Percentiles rank a stretch among this genome's conserved stretches.
Evolutionary conservation across 768 basidiomycete genomes (phyloP).

Genomic region (Leccinum rimulosum): DNA sequence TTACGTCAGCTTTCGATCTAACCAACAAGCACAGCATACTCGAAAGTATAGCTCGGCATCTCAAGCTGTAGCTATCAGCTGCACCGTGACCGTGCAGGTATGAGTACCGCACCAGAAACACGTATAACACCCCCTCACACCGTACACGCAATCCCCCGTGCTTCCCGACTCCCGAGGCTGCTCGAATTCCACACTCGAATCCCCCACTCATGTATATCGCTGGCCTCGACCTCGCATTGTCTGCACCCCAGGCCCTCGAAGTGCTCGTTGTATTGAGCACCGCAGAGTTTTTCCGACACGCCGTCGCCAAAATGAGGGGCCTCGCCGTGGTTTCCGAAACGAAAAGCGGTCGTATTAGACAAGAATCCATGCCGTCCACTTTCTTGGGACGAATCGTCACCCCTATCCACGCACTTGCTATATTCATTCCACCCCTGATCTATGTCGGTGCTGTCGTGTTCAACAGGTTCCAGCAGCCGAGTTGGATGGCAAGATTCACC

Average conservation of each 20-base stretch:
- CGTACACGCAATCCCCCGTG: too few species aligned
- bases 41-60: too few species aligned
- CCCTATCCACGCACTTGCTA: constrained; percentile 23
- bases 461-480: constrained; percentile 28
- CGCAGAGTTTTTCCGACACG: constrained; percentile 3
- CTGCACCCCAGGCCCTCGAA: constrained; percentile 11
- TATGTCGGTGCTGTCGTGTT: constrained; percentile 24
- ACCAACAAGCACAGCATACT: too few species aligned
- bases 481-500: constrained; percentile 27
- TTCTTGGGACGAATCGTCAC: constrained; percentile 24
- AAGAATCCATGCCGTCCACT: constrained; percentile 12
- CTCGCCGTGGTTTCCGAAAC: constrained; percentile 1
- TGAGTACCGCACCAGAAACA: too few species aligned
- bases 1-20: too few species aligned
- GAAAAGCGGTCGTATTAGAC: constrained; percentile 16
- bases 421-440: constrained; percentile 18
- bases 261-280: constrained; percentile 16
- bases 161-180: too few species aligned
- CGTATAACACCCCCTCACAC: too few species aligned
- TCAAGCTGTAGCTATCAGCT: too few species aligned
- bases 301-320: not conserved
- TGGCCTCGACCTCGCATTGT: constrained; percentile 8
- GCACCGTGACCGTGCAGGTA: too few species aligned
- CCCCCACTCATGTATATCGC: constrained; percentile 15
- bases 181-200: too few species aligned